Evolutionary conservation across 345 rosid species (phyloP).

Genomic region (Acer yangbiense): DNA sequence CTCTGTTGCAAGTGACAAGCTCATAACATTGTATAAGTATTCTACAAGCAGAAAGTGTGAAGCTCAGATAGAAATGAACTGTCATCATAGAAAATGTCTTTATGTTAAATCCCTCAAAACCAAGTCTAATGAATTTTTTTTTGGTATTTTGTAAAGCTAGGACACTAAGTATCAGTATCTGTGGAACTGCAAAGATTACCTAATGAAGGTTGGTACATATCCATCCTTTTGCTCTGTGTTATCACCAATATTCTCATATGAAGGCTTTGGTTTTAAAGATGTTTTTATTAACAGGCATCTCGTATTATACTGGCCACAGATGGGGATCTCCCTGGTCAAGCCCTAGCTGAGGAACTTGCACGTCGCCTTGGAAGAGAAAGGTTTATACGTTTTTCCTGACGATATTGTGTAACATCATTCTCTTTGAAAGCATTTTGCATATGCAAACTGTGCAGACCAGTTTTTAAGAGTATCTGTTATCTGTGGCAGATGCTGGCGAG

Average conservation of each 20-base stretch:
- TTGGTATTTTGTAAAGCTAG: slow-evolving; percentile 68
- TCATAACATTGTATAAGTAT: background rate
- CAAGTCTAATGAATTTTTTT: slow-evolving; percentile 33
- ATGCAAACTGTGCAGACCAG: background rate
- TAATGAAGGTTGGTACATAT: slow-evolving; percentile 58
- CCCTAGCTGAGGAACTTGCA: slow-evolving; percentile 94
- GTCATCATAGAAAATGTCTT: background rate
- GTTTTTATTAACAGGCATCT: slow-evolving; percentile 51
- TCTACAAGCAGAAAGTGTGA: background rate
- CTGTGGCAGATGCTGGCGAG: slow-evolving; percentile 84
- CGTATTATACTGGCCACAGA: slow-evolving; percentile 96
- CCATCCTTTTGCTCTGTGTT: slow-evolving; percentile 20
- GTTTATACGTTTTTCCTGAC: slow-evolving; percentile 25
- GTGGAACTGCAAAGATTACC: slow-evolving; percentile 91
- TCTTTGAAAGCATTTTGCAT: slow-evolving; percentile 3
- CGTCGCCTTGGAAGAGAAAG: slow-evolving; percentile 97
- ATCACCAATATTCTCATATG: background rate
- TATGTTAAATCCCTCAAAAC: slow-evolving; percentile 14
- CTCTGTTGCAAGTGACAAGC: background rate
- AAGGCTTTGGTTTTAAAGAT: slow-evolving; percentile 10
- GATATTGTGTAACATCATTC: background rate
- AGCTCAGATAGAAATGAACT: background rate
- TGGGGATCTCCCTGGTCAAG: slow-evolving; percentile 97
- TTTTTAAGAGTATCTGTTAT: background rate
- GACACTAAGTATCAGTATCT: slow-evolving; percentile 85